Base-by-base conservation (phyloP, 805 yeast species). In the Suhomyces sp. region DNA sequence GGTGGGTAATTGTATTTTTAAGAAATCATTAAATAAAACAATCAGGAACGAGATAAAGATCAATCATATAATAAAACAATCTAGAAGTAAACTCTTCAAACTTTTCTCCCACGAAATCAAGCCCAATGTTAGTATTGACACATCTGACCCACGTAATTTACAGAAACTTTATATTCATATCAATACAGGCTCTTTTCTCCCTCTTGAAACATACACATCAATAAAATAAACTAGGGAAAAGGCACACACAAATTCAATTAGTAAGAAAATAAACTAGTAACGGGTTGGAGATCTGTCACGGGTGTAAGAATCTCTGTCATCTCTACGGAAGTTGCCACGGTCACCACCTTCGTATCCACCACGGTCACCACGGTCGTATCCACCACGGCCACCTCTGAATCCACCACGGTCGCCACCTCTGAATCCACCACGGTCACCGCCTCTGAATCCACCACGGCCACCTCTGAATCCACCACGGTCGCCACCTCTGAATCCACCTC, bases 261-360 rank as follows among this genome's bases (percentile, higher is more conserved):
- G 44, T 37, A 37, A 37, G 44, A 29, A 47, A 41, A 21, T 44
- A 24, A 12, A 55, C 72, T 73, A 82, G 69, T 83, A 85, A 75
- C 89, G 84, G 57, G 86, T 79, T 72, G 91, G 90, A 54, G 91
- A 85, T 81, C 90, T 85, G 67, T 75, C 79, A 62, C 79, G 70
- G 50, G 59, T 65, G 65, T 71, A 74, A 22, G 76, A 69, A 59
- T 72, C 77, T 65, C 77, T 68, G 59, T 78, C 84, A 60, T 79
- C 75, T 53, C 83, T 75, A 64, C 82, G 76, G 72, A 72, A 72
- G 35, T 78, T 57, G 61, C 60, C 51, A 59, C 64, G 50, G 63
- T 68, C 70, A 13, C 37, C 33, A 33, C 56, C 58, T 67, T 73
- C 73, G 53, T 76, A 75, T 53, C 68, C 62, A 59, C 60, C 66